Evolutionary conservation across 306 rosid species (phyloP), one percentile per base, ranked within the genome.

Genomic region (Pyrus betulifolia): DNA sequence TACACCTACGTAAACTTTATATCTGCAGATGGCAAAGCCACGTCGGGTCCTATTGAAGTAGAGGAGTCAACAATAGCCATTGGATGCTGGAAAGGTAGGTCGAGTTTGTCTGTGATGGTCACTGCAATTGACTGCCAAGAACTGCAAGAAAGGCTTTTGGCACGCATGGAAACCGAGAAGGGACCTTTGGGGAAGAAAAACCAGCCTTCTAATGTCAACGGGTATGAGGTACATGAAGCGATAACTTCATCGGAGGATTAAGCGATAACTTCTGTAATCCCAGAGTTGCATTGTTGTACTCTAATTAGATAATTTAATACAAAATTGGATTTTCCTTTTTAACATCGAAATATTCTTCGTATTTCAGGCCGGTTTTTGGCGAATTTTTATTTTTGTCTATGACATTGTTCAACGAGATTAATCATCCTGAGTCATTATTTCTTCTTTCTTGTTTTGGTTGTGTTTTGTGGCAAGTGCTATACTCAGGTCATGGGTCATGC

Each of bases 41-140:
- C 75, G 0, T 73, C 71, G 5, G 90, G 85, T 46, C 44, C 84
- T 64, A 73, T 77, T 84, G 19, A 88, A 76, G 91, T 91, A 23
- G 93, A 91, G n/a, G 88, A 84, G 42, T 89, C 98, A 17, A 87
- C 97, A 35, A 89, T 96, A 79, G 99, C 99, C 79, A 96, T 96
- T 67, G 98, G 98, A 60, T 93, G 98, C 91, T 96, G 99, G 99
- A 96, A 75, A 82, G 99, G 99, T 64, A 85, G 85, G 86, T 84
- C 86, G 6, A 96, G 97, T 81, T 84, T 96, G 86, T 76, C 91
- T 0, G 94, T 93, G 78, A 89, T 96, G 97, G 91, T 93, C 52
- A 87, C 90, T 38, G 98, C 94, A 57, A 78, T 87, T 67, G 99
- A 96, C 65, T 88, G 99, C 84, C 91, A 91, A 87, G 98, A 96